phyloP scores from a whole-genome alignment of 2,329 filamentous ascomycete genomes.

The Nothopassalora personata region DNA sequence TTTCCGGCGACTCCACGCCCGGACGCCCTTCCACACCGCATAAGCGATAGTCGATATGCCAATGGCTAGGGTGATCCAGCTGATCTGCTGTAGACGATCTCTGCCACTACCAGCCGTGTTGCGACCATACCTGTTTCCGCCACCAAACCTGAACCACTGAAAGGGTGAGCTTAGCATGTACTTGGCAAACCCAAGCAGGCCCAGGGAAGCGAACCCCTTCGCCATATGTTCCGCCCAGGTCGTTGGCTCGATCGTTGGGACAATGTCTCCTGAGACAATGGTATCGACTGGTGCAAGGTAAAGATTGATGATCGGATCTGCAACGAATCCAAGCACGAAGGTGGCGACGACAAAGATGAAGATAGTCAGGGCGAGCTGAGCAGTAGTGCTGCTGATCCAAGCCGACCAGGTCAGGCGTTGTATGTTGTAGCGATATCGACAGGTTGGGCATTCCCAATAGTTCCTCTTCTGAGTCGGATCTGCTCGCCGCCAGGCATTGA shows the following conservation, averaged over 20 bases:
- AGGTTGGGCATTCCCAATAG: slow-evolving; percentile 84
- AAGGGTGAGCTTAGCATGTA: slow-evolving; percentile 69
- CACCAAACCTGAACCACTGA: slow-evolving; percentile 67
- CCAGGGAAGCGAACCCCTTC: slow-evolving; percentile 86
- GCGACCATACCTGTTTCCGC: slow-evolving; percentile 47
- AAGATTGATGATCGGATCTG: slow-evolving; percentile 84
- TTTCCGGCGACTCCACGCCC: slow-evolving; percentile 64
- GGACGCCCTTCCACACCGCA: slow-evolving; percentile 77
- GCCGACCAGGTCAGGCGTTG: slow-evolving; percentile 70
- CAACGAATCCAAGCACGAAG: slow-evolving; percentile 83
- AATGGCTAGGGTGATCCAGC: slow-evolving; percentile 71
- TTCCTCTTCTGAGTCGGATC: slow-evolving; percentile 64
- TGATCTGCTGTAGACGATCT: slow-evolving; percentile 71
- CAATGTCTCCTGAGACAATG: slow-evolving; percentile 31
- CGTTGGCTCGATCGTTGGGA: slow-evolving; percentile 45
- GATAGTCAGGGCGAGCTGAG: slow-evolving; percentile 67
- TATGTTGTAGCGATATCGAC: slow-evolving; percentile 74
- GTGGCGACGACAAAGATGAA: slow-evolving; percentile 65
- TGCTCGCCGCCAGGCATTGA: slow-evolving; percentile 74
- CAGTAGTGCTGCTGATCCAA: slow-evolving; percentile 50
- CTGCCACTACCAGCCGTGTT: slow-evolving; percentile 55
- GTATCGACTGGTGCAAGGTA: slow-evolving; percentile 67
- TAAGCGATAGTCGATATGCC: slow-evolving; percentile 77
- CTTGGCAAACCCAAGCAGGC: slow-evolving; percentile 79
- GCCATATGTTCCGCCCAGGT: slow-evolving; percentile 79